Percentiles rank a stretch among this genome's conserved stretches.
phyloP scores from a whole-genome alignment of 345 rosid species.

The Lumnitzera racemosa region DNA sequence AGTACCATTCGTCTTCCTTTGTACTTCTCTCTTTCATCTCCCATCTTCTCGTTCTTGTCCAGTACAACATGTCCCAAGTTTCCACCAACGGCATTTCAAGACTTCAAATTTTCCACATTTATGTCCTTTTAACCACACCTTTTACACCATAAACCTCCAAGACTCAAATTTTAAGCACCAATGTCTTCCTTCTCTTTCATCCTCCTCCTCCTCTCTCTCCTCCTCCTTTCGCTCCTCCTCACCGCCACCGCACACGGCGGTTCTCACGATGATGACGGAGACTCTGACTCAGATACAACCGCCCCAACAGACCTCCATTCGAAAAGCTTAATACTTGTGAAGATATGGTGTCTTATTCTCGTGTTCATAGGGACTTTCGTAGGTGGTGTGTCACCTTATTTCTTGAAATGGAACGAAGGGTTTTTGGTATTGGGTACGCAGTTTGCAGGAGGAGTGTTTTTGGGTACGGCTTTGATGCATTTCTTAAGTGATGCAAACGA shows the following conservation, averaged over 20 bases:
- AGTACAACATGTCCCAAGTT: no score
- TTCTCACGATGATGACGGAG: constrained; percentile 18
- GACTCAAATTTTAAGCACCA: no score
- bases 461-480: constrained; percentile 87
- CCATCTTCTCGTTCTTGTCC: no score
- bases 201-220: constrained; percentile 31
- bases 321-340: constrained; percentile 41
- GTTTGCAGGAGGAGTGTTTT: constrained; percentile 77
- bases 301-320: constrained; percentile 31
- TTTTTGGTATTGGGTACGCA: constrained; percentile 72
- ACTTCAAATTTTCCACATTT: neutral
- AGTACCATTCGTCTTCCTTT: no score
- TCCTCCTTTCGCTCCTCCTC: constrained; percentile 30
- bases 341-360: constrained; percentile 59
- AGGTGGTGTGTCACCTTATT: constrained; percentile 71
- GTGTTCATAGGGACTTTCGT: constrained; percentile 55
- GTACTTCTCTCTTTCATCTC: no score
- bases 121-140: neutral
- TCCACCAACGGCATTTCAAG: no score
- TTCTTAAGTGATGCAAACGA: constrained; percentile 71
- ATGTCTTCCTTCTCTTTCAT: constrained; percentile 42
- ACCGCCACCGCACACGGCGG: constrained; percentile 43
- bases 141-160: neutral
- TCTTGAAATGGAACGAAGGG: constrained; percentile 74
- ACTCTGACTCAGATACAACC: constrained; percentile 1